Percentiles rank a stretch among this genome's conserved stretches.
These are phyloP conservation scores for Podaxis sp. DNA, from an alignment of 768 basidiomycete genomes.

Conservation along the genomic window DNA sequence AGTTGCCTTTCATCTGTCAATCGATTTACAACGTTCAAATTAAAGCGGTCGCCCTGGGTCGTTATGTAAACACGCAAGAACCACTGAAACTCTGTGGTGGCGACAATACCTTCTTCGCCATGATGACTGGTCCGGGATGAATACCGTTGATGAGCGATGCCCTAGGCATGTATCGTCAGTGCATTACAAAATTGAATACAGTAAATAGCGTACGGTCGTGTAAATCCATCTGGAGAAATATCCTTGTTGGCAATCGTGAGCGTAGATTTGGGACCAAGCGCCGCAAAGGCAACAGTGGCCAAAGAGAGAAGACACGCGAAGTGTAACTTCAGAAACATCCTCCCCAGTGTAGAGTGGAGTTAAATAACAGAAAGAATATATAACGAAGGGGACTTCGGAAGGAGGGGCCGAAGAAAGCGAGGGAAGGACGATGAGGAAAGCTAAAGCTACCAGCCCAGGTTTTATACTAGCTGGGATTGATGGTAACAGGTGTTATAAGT, in stretches of 20 bases:
- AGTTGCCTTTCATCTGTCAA: neutral
- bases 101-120: neutral
- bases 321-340: neutral
- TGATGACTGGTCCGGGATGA: neutral
- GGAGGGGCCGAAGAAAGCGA: no score
- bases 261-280: neutral
- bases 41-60: neutral
- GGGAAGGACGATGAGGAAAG: neutral
- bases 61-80: neutral
- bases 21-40: neutral
- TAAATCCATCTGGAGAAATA: neutral
- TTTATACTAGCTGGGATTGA: neutral
- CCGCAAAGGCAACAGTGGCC: neutral
- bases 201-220: neutral
- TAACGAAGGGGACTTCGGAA: neutral
- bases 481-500: neutral
- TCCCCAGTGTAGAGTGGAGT: neutral
- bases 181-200: neutral
- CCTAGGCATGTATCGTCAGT: neutral
- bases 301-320: neutral
- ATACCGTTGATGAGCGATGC: neutral
- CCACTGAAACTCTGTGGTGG: neutral
- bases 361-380: neutral
- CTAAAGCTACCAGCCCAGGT: neutral
- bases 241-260: neutral